These are phyloP conservation scores for Phytophthora parvispora DNA, from an alignment of 352 stramenopile species.

Conservation along the genomic window DNA sequence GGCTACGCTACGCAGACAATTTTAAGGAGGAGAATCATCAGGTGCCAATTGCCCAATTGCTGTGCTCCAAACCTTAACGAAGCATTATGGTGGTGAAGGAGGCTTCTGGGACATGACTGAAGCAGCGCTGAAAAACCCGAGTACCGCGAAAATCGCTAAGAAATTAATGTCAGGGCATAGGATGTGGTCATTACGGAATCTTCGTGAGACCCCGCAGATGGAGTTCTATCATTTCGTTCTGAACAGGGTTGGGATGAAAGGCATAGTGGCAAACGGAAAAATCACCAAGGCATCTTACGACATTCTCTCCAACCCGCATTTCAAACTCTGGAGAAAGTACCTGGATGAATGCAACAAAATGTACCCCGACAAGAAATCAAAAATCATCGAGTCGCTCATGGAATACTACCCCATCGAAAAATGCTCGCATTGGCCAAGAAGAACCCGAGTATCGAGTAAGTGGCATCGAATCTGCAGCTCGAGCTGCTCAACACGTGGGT, in stretches of 20 bases:
- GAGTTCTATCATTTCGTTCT: not conserved
- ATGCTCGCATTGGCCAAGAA: not conserved
- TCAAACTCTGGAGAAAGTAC: not conserved
- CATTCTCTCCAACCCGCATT: not conserved
- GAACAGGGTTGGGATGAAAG: not conserved
- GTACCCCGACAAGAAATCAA: conserved; percentile 2
- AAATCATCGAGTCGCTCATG: not conserved
- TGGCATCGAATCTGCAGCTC: conserved; percentile 40
- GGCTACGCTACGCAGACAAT: no score
- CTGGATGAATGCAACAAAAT: not conserved
- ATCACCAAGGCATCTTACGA: not conserved
- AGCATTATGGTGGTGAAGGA: no score
- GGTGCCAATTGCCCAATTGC: no score
- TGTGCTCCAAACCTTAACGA: no score
- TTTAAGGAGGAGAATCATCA: no score
- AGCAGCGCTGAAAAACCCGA: not conserved
- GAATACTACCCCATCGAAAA: not conserved
- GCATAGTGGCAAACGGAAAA: not conserved
- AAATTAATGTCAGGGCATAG: not conserved
- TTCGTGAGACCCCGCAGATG: not conserved
- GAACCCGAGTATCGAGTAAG: not conserved
- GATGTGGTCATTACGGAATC: not conserved
- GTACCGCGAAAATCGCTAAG: not conserved
- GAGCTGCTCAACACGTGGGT: conserved; percentile 41
- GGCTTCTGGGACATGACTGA: not conserved